Evolutionary conservation across 1,284 basidiomycete genomes (phyloP), one percentile per base, ranked within the genome.

Genomic region (Moniliella sp.): DNA sequence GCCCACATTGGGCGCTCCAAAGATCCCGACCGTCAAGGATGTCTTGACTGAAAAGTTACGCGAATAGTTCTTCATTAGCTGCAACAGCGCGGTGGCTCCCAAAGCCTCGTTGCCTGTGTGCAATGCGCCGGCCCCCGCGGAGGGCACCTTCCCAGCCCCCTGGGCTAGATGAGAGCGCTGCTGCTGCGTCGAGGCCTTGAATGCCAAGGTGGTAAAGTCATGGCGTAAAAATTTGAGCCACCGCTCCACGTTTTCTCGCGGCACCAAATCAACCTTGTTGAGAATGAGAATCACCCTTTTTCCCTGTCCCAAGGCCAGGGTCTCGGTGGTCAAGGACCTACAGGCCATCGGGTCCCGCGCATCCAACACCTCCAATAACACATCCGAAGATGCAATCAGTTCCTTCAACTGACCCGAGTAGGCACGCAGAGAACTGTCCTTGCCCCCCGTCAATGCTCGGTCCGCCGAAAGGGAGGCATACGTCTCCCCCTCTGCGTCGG

Each of bases 1-100:
- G 7, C 88, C 88, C 34, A 94, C 88, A 62, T 97, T 97, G 3
- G 88, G 88, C 55, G 86, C 88, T 1, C 88, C 88, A 18, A 94
- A 81, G 14, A 94, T 77, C 11, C 88, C 88, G 33, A 94, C 75
- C 0, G 83, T 88, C 30, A 58, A 47, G 8, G 45, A 48, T 18
- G 50, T 46, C 35, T 49, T 53, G 12, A 48, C 34, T 34, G 48
- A 48, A 13, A 46, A 31, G 28, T 44, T 48, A 19, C 51, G 72
- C 62, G 25, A 80, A 62, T 84, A 91, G 11, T 81, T 80, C 57
- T 97, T 97, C 33, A 94, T 69, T 2, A 97, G 69, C 34, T 78
- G 76, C 14, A 94, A 66, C 1, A 97, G 67, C 1, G 68, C 66
- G 3, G 66, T 65, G 9, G 68, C 66, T 15, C 67, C 67, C 12